These are phyloP conservation scores for Malus hybrid DNA, from an alignment of 331 rosid genomes.

Conservation along the genomic window DNA sequence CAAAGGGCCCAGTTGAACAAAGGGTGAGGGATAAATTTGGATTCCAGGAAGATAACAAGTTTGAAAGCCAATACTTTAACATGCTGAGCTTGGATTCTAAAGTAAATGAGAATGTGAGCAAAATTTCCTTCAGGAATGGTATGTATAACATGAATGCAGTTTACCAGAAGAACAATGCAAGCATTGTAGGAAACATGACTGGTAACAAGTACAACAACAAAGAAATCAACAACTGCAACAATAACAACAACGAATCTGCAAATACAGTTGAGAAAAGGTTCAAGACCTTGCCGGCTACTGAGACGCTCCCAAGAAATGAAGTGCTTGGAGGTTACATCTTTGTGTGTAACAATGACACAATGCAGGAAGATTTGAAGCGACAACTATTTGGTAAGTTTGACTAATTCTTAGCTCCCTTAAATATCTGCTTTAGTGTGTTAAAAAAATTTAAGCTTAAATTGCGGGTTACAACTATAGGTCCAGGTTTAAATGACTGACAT, in stretches of 20 bases:
- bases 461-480: not conserved
- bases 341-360: conserved; percentile 97
- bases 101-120: conserved; percentile 48
- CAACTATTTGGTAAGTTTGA: conserved; percentile 71
- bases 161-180: conserved; percentile 64
- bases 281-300: conserved; percentile 95
- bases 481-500: not conserved
- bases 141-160: conserved; percentile 60
- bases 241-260: conserved; percentile 37
- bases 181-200: conserved; percentile 42
- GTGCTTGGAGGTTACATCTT: conserved; percentile 99
- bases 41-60: conserved; percentile 88
- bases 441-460: not conserved
- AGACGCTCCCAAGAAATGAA: conserved; percentile 93
- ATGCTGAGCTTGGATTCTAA: conserved; percentile 70
- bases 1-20: conserved; percentile 62
- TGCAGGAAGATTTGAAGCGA: conserved; percentile 97
- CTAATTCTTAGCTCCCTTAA: not conserved
- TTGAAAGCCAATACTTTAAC: conserved; percentile 72
- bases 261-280: conserved; percentile 79
- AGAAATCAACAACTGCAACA: conserved; percentile 35
- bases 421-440: not conserved
- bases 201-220: conserved; percentile 67
- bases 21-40: conserved; percentile 78
- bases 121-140: conserved; percentile 55